Conservation (phyloP, 148 eudicot species). For the Gaultheria prostrata region DNA sequence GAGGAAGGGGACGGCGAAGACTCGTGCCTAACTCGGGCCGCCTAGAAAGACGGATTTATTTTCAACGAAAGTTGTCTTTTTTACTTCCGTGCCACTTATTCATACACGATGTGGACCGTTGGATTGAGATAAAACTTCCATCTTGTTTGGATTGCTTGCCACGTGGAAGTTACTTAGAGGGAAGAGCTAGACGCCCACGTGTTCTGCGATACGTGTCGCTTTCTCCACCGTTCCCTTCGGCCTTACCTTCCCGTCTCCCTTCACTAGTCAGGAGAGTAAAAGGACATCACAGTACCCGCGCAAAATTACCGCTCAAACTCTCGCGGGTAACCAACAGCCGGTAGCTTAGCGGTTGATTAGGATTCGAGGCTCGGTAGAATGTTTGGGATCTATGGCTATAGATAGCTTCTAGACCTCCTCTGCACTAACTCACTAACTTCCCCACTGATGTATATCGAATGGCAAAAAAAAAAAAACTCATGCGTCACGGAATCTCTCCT, state of each 20-base stretch:
- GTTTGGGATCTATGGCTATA: too few relatives aligned
- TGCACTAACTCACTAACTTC: too few relatives aligned
- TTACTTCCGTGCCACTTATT: neutral
- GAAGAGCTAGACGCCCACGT: neutral
- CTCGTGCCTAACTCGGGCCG: neutral
- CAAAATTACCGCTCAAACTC: too few relatives aligned
- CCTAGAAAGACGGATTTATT: too few relatives aligned
- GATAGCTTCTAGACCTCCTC: too few relatives aligned
- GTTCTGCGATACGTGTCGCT: neutral
- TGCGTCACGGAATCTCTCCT: too few relatives aligned
- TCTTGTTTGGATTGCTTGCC: neutral
- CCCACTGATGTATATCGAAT: too few relatives aligned
- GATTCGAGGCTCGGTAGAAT: too few relatives aligned
- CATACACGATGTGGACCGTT: neutral
- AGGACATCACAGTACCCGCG: neutral
- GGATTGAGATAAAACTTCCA: constrained; percentile 1
- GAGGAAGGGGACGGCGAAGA: neutral
- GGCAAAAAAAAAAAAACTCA: too few relatives aligned
- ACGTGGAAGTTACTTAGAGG: neutral
- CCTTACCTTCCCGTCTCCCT: neutral
- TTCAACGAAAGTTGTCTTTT: neutral
- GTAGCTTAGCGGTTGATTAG: too few relatives aligned
- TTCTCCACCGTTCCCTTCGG: neutral
- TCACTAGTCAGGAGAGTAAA: neutral
- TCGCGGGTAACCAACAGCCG: too few relatives aligned